Evolutionary conservation across 176 grass and related monocot genomes (phyloP).

Genomic region (Poa annua): DNA sequence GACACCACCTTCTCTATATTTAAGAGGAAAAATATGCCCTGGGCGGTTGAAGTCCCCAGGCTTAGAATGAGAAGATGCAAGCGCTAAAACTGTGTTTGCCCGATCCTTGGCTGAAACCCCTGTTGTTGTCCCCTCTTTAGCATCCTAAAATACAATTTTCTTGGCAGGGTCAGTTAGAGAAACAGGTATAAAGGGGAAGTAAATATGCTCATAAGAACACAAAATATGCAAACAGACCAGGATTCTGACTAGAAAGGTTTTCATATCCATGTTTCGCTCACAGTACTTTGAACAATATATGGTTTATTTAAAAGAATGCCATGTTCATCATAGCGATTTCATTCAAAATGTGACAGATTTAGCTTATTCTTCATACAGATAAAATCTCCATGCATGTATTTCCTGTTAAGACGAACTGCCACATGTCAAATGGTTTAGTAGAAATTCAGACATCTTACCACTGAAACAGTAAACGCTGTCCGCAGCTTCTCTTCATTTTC

Average conservation of each 20-base stretch:
- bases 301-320: neutral
- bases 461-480: conserved; percentile 92
- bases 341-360: conserved; percentile 6
- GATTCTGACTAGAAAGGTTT: conserved; percentile 8
- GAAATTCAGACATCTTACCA: conserved; percentile 50
- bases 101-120: conserved; percentile 90
- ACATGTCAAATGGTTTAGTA: conserved; percentile 17
- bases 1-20: conserved; percentile 96
- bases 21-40: conserved; percentile 94
- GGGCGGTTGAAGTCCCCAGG: conserved; percentile 86
- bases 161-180: conserved; percentile 13
- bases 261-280: neutral
- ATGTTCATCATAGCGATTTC: neutral
- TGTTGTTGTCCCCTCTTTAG: conserved; percentile 91
- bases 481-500: conserved; percentile 93
- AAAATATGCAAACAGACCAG: neutral
- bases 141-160: conserved; percentile 60
- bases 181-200: neutral
- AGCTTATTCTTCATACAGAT: conserved; percentile 16
- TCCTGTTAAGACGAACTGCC: neutral
- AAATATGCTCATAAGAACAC: neutral
- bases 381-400: neutral
- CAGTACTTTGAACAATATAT: neutral
- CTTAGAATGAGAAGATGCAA: conserved; percentile 74
- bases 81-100: conserved; percentile 70